These are phyloP conservation scores for Choiromyces venosus DNA, from an alignment of 495 filamentous ascomycete genomes.

Conservation along the genomic window DNA sequence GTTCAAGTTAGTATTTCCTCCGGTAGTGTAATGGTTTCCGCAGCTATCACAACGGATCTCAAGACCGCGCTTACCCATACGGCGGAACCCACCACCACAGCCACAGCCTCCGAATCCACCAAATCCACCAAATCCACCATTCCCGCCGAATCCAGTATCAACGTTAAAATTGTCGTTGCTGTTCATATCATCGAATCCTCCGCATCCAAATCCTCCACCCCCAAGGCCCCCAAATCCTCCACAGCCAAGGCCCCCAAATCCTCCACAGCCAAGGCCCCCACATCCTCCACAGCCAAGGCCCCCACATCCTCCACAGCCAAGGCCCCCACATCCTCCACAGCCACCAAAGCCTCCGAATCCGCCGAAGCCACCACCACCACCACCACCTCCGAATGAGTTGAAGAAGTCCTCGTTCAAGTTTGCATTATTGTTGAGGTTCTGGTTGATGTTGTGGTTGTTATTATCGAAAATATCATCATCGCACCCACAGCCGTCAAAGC, in stretches of 20 bases:
- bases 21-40: neutral
- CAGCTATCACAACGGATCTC: neutral
- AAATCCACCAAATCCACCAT: constrained; percentile 3
- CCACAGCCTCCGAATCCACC: constrained; percentile 4
- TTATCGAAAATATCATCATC: constrained; percentile 21
- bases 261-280: no score
- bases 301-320: no score
- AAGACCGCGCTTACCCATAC: constrained; percentile 6
- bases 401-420: constrained; percentile 36
- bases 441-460: constrained; percentile 39
- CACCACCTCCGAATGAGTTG: constrained; percentile 9
- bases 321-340: constrained; percentile 7
- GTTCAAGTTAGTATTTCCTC: constrained; percentile 22
- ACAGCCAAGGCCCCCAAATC: constrained; percentile 2
- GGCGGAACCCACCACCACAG: constrained; percentile 8
- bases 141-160: constrained; percentile 6
- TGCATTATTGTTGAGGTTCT: constrained; percentile 38
- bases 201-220: neutral
- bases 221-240: constrained; percentile 1
- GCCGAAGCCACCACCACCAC: constrained; percentile 1
- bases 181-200: constrained; percentile 20
- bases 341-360: constrained; percentile 13
- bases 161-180: constrained; percentile 16
- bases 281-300: no score
- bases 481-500: constrained; percentile 9